phyloP scores from a whole-genome alignment of 2,329 filamentous ascomycete genomes.

The Epichloe baconii region DNA sequence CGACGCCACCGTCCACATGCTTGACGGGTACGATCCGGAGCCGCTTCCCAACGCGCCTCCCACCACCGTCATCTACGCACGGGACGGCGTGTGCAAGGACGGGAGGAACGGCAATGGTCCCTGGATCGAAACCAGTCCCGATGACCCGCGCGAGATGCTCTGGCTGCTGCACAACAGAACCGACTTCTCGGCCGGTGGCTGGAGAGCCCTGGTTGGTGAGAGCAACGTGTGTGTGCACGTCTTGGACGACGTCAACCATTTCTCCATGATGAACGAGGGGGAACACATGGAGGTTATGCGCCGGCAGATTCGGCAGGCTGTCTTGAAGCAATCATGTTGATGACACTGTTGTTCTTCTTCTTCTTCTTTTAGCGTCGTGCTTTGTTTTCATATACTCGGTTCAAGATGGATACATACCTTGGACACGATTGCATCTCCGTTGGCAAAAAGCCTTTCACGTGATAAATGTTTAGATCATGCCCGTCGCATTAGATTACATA shows the following conservation, averaged over 20 bases:
- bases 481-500: no score
- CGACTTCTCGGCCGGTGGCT: slow-evolving; percentile 38
- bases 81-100: slow-evolving; percentile 44
- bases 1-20: slow-evolving; percentile 50
- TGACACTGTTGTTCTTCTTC: no score
- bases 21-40: slow-evolving; percentile 56
- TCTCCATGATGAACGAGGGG: slow-evolving; percentile 50
- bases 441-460: no score
- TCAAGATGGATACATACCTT: no score
- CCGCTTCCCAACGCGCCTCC: slow-evolving; percentile 32
- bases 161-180: slow-evolving; percentile 63
- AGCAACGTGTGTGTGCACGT: slow-evolving; percentile 59
- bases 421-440: no score
- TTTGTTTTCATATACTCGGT: no score
- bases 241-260: slow-evolving; percentile 57
- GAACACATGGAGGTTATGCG: no score
- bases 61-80: slow-evolving; percentile 53
- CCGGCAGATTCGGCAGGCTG: no score
- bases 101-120: slow-evolving; percentile 35
- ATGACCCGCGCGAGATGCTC: slow-evolving; percentile 47
- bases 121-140: slow-evolving; percentile 28
- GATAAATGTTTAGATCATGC: no score
- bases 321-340: no score
- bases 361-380: no score
- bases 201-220: slow-evolving; percentile 19